phyloP scores from a whole-genome alignment of 805 yeast genomes.

The Ogataea ramenticola region DNA sequence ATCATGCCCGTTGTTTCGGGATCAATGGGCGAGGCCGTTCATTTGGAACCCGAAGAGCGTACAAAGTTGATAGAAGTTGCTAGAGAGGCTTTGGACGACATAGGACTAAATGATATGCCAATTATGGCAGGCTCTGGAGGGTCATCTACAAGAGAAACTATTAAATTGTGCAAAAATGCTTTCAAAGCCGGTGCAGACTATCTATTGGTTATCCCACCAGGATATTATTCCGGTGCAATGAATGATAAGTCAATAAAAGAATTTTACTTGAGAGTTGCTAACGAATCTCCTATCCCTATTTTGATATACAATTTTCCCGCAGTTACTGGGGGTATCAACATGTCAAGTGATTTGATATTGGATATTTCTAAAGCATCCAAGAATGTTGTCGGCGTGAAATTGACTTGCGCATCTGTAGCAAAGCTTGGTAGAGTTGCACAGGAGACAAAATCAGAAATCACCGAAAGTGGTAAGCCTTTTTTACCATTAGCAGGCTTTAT shows the following conservation, averaged over 20 bases:
- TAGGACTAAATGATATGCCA: slow-evolving; percentile 16
- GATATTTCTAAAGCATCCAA: slow-evolving; percentile 5
- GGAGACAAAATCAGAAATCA: not conserved
- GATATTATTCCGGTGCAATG: slow-evolving; percentile 28
- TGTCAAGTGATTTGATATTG: slow-evolving; percentile 9
- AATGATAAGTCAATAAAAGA: slow-evolving; percentile 25
- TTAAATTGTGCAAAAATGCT: slow-evolving; percentile 19
- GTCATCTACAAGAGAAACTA: slow-evolving; percentile 20
- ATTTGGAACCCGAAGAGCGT: slow-evolving; percentile 27
- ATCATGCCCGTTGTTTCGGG: slow-evolving; percentile 29
- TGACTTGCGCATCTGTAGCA: slow-evolving; percentile 11
- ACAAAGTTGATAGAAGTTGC: slow-evolving; percentile 20
- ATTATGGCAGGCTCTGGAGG: slow-evolving; percentile 29
- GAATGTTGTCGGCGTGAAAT: slow-evolving; percentile 10
- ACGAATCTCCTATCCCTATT: slow-evolving; percentile 26
- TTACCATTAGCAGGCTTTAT: slow-evolving; percentile 10
- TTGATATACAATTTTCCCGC: slow-evolving; percentile 31
- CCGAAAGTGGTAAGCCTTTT: slow-evolving; percentile 7
- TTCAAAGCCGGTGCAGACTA: slow-evolving; percentile 29
- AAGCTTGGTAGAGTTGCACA: slow-evolving; percentile 11
- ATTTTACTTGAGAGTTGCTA: slow-evolving; percentile 26
- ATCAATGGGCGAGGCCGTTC: slow-evolving; percentile 33
- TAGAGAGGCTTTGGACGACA: slow-evolving; percentile 25
- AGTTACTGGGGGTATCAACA: slow-evolving; percentile 26
- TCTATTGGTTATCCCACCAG: slow-evolving; percentile 27